Conservation (phyloP, 371 early-diverging fungal species). For the Mucor sp. region DNA sequence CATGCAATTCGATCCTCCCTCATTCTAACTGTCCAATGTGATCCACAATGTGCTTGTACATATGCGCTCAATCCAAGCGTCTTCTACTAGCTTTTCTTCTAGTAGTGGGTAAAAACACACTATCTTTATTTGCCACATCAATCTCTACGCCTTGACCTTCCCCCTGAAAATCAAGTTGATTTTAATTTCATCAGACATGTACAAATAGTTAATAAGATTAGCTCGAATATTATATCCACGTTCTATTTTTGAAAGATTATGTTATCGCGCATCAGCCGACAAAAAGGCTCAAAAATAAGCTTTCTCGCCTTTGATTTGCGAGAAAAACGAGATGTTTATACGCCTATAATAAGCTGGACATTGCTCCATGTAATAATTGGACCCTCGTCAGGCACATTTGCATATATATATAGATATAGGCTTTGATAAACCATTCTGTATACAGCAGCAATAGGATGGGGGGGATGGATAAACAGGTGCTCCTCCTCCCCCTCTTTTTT, state of each 20-base stretch:
- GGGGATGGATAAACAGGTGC: neutral
- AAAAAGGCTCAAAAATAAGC: neutral
- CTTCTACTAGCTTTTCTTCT: neutral
- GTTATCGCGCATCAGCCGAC: neutral
- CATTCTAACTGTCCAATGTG: neutral
- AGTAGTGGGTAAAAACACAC: neutral
- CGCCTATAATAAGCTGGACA: no score
- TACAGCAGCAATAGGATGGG: neutral
- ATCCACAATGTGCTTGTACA: neutral
- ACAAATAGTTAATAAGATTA: neutral
- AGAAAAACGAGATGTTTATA: neutral
- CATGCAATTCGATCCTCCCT: neutral
- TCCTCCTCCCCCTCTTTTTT: no score
- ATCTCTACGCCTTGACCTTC: neutral
- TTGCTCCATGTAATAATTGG: neutral
- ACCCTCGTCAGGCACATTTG: neutral
- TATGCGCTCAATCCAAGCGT: neutral
- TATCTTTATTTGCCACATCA: neutral
- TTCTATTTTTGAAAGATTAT: neutral
- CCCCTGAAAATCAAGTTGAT: neutral
- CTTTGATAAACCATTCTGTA: neutral
- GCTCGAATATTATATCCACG: no score
- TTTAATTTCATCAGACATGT: neutral
- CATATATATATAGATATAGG: neutral
- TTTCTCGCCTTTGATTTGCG: neutral